These are phyloP conservation scores for Linnemannia zychae DNA, from an alignment of 192 early-diverging fungal genomes.

Conservation along the genomic window DNA sequence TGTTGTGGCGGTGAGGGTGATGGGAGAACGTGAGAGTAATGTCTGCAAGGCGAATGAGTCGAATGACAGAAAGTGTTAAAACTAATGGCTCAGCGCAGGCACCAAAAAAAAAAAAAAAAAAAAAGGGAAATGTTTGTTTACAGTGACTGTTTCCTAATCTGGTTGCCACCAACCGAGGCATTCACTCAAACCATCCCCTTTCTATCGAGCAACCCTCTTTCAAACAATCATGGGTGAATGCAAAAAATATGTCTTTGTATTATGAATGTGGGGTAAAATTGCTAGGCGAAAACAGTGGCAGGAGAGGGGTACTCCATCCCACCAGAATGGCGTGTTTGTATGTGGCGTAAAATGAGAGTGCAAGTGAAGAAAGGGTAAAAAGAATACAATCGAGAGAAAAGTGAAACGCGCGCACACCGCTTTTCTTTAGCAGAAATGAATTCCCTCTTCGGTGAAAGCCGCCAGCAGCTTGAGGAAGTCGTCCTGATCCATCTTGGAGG, in stretches of 20 bases:
- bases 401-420: too few species aligned
- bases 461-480: constrained; percentile 93
- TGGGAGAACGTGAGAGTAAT: not conserved
- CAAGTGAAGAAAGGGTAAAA: not conserved
- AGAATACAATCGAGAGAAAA: not conserved
- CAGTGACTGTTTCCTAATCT: not conserved
- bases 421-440: constrained; percentile 84
- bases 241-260: constrained; percentile 1
- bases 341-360: not conserved
- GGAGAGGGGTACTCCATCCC: too few species aligned
- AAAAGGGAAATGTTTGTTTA: not conserved
- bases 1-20: not conserved
- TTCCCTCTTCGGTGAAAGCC: constrained; percentile 91
- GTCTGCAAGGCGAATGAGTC: not conserved
- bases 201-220: too few species aligned
- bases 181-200: not conserved
- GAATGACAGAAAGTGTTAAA: not conserved
- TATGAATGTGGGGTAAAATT: not conserved
- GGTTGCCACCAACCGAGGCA: not conserved
- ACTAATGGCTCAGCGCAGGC: not conserved
- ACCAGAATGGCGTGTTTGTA: not conserved
- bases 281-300: not conserved
- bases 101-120: constrained; percentile 15
- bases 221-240: not conserved
- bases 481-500: constrained; percentile 93